phyloP scores from a whole-genome alignment of 2,329 filamentous ascomycete species.

The Dryadomyces quercivorus region DNA sequence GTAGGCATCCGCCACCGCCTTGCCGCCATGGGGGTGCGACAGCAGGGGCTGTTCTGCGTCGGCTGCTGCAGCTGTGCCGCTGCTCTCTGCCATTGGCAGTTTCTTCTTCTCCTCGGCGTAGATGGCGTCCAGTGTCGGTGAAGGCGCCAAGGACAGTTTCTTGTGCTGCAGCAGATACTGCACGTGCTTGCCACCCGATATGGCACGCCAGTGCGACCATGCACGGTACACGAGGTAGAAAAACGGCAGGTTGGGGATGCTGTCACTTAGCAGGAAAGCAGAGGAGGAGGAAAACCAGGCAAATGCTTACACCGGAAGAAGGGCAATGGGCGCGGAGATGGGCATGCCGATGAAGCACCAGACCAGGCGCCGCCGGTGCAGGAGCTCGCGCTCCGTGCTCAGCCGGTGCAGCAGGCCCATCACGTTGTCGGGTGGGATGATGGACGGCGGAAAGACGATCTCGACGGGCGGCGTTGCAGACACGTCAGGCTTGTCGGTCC shows the following conservation, averaged over 20 bases:
- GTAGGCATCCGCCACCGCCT: constrained; percentile 33
- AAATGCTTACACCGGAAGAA: constrained; percentile 66
- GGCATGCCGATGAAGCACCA: constrained; percentile 79
- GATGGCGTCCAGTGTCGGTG: constrained; percentile 57
- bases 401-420: constrained; percentile 53
- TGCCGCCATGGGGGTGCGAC: constrained; percentile 19
- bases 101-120: constrained; percentile 34
- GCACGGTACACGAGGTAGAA: constrained; percentile 89
- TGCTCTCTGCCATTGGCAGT: not conserved
- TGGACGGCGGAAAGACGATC: constrained; percentile 61
- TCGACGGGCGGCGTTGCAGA: constrained; percentile 39
- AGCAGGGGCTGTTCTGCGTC: constrained; percentile 27
- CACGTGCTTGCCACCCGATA: constrained; percentile 73
- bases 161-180: constrained; percentile 68
- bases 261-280: constrained; percentile 21
- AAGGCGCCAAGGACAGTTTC: constrained; percentile 54
- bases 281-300: not conserved
- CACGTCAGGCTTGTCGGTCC: constrained; percentile 20
- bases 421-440: constrained; percentile 54
- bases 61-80: not conserved
- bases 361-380: constrained; percentile 66
- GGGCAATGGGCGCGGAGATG: constrained; percentile 65
- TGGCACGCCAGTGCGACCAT: constrained; percentile 83
- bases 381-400: constrained; percentile 65
- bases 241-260: constrained; percentile 87